phyloP scores from a whole-genome alignment of 2,329 filamentous ascomycete genomes.

The Stagonosporopsis vannaccii region DNA sequence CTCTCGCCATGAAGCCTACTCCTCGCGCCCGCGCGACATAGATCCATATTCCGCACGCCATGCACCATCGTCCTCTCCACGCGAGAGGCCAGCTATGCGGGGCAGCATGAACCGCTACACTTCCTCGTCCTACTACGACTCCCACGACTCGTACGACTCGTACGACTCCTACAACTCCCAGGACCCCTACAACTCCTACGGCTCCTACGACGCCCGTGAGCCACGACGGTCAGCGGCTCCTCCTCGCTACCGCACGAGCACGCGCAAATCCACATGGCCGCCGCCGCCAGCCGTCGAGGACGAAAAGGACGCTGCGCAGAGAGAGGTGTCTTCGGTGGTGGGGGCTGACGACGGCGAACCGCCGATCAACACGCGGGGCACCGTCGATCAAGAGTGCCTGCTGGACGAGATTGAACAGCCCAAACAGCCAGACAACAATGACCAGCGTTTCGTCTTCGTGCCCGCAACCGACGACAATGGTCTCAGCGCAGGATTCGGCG shows the following conservation, averaged over 20 bases:
- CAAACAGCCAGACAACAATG: conserved; percentile 55
- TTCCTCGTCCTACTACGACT: conserved; percentile 23
- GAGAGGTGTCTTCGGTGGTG: conserved; percentile 61
- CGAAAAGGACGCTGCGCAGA: conserved; percentile 67
- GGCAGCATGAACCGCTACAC: conserved; percentile 27
- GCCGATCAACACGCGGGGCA: conserved; percentile 69
- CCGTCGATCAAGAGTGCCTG: conserved; percentile 72
- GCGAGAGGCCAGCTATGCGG: conserved; percentile 16
- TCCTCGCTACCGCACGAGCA: conserved; percentile 28
- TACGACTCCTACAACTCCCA: no score
- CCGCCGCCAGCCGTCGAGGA: conserved; percentile 75
- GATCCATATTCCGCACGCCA: conserved; percentile 17
- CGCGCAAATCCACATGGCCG: conserved; percentile 53
- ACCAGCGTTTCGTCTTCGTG: conserved; percentile 71
- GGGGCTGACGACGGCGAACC: conserved; percentile 54
- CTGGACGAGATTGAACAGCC: conserved; percentile 65
- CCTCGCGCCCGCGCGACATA: conserved; percentile 31
- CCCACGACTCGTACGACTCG: no score
- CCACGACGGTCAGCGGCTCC: conserved; percentile 25
- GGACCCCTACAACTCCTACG: no score
- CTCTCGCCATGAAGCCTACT: conserved; percentile 7
- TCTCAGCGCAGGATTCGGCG: conserved; percentile 2
- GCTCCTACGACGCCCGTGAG: conserved; percentile 44
- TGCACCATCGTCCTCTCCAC: conserved; percentile 5
- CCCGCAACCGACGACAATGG: conserved; percentile 29